Conservation (phyloP, 208 protist genomes). For the Leishmania tropica region DNA sequence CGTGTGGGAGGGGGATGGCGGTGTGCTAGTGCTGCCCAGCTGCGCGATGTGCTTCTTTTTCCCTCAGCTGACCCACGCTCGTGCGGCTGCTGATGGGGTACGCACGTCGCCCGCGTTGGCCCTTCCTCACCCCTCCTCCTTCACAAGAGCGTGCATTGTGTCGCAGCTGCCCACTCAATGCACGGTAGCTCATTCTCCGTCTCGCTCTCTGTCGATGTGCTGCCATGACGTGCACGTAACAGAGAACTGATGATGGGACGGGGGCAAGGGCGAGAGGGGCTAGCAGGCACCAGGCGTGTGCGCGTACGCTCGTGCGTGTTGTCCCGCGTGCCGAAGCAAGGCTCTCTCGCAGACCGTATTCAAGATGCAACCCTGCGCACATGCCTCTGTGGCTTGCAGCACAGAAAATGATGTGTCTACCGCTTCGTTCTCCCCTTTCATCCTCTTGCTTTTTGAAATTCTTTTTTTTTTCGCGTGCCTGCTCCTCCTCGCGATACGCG, state of each 20-base stretch:
- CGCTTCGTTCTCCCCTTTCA: neutral
- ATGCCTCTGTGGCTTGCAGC: neutral
- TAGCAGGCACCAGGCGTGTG: neutral
- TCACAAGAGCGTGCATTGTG: neutral
- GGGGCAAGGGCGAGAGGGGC: neutral
- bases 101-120: neutral
- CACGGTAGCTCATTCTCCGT: neutral
- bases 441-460: neutral
- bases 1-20: neutral
- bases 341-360: neutral
- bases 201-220: neutral
- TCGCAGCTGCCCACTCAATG: neutral
- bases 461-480: neutral
- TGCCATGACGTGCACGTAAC: neutral
- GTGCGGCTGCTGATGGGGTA: neutral
- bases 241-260: neutral
- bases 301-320: neutral
- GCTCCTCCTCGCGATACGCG: neutral
- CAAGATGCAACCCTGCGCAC: neutral
- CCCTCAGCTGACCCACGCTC: neutral
- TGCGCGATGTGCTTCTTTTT: neutral
- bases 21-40: neutral
- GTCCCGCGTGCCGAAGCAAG: no score
- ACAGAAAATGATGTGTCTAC: neutral
- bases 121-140: neutral